Evolutionary conservation across 2,329 filamentous ascomycete genomes (phyloP).

Genomic region (Exophiala calicioides): DNA sequence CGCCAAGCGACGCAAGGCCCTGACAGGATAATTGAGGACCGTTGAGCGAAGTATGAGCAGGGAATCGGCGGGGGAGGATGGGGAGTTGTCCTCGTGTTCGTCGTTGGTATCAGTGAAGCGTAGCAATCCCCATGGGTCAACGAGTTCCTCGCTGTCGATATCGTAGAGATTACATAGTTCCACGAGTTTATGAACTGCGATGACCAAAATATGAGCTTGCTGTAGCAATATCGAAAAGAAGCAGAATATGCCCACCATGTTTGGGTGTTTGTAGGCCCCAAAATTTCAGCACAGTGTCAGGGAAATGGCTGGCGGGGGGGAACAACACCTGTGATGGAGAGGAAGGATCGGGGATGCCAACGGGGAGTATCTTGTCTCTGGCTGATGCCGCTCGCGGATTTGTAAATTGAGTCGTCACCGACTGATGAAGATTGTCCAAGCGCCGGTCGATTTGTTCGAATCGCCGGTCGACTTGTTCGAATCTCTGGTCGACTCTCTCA

Average conservation of each 20-base stretch:
- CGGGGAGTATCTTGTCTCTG: not conserved
- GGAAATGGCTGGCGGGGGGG: not conserved
- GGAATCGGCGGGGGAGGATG: not conserved
- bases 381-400: not conserved
- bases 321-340: not conserved
- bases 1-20: not conserved
- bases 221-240: not conserved
- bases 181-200: not conserved
- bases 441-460: not conserved
- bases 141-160: not conserved
- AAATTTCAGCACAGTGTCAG: not conserved
- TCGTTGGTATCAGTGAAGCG: not conserved
- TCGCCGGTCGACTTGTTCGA: not conserved
- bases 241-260: not conserved
- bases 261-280: not conserved
- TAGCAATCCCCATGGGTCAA: not conserved
- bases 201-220: not conserved
- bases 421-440: not conserved
- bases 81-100: not conserved
- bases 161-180: not conserved
- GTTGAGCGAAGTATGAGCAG: not conserved
- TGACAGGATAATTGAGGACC: not conserved
- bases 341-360: not conserved
- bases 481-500: not conserved
- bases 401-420: not conserved